A percentile compares a stretch with the other conserved stretches of the same genome.
phyloP scores from a whole-genome alignment of 2,329 filamentous ascomycete genomes.

The Penicillium capsulatum region DNA sequence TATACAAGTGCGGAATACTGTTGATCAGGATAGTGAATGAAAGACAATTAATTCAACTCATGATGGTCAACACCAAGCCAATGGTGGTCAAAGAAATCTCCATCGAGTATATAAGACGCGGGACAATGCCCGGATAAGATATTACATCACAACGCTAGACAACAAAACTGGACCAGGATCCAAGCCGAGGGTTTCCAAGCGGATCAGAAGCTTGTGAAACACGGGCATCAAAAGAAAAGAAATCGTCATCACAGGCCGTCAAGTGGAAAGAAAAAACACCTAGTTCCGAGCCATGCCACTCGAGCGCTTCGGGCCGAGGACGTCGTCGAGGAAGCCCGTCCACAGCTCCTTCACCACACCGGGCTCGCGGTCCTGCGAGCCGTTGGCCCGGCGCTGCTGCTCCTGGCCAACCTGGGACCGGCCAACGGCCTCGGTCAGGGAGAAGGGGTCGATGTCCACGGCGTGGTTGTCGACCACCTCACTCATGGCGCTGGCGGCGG shows the following conservation, averaged over 20 bases:
- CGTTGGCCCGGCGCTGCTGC: slow-evolving; percentile 35
- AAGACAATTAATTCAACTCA: too few relatives aligned
- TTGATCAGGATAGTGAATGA: too few relatives aligned
- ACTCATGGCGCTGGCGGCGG: slow-evolving; percentile 52
- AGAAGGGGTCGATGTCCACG: slow-evolving; percentile 54
- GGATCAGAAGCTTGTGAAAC: too few relatives aligned
- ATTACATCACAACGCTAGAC: slow-evolving; percentile 22
- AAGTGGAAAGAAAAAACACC: neutral
- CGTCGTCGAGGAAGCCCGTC: slow-evolving; percentile 36
- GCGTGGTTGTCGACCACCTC: slow-evolving; percentile 56
- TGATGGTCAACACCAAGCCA: too few relatives aligned
- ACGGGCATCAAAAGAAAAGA: slow-evolving; percentile 5
- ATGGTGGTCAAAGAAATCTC: too few relatives aligned
- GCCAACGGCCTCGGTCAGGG: slow-evolving; percentile 50
- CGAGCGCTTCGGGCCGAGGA: slow-evolving; percentile 33
- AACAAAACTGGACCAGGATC: too few relatives aligned
- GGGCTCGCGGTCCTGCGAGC: slow-evolving; percentile 19
- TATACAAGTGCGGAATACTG: too few relatives aligned
- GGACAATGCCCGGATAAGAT: too few relatives aligned
- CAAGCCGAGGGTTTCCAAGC: too few relatives aligned
- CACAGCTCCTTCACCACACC: slow-evolving; percentile 36
- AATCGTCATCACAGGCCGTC: slow-evolving; percentile 10
- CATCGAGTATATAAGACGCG: too few relatives aligned
- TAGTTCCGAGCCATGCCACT: slow-evolving; percentile 17
- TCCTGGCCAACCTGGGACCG: slow-evolving; percentile 38